Base-by-base conservation (phyloP, 352 stramenopile species). In the Pythium brassicae region DNA sequence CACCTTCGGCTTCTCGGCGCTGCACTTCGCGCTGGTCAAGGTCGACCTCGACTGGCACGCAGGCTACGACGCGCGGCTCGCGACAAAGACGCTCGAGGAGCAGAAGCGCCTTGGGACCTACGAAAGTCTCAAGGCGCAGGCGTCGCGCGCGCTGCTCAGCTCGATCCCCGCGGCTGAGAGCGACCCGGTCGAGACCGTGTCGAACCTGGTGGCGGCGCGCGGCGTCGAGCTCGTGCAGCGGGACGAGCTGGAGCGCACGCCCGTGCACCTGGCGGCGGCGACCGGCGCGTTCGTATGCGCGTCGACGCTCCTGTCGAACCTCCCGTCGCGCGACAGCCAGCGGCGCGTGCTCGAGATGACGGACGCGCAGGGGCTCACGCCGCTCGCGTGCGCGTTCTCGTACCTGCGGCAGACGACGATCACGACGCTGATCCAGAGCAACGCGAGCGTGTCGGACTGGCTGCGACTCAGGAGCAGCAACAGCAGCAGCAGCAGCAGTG, bases 121-220 rank as follows among this genome's bases (percentile, higher is more conserved):
- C n/a, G 62, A 77, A 19, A 59, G 71, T 14, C 63, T 57, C 12
- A 72, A 74, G 15, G 83, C 84, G 29, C 72, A 84, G 20, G 45
- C 39, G n/a, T 29, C 54, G 17, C 40, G 74, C 10, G 60, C 60
- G 3, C 87, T 83, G 22, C 45, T 92, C 14, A 50, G 49, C 0
- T 55, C 51, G 25, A 82, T 92, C 32, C 76, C 75, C 9, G 34
- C 40, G 2, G 54, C 48, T 4, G 74, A 85, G 39, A 79, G 63
- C 3, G 83, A 92, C 63, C 83, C 83, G 0, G 82, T 92, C 1
- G 83, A 92, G 57, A 92, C 80, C 1, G 74, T 90, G 4, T 86
- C 79, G 4, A 91, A 87, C 51, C 57, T 92, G 10, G 69, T 66
- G 7, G 69, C 75, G 7, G 78, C 82, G 29, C 65, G 51, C 17